Conservation (phyloP, 176 grass and related monocot genomes). For the Lolium multiflorum region DNA sequence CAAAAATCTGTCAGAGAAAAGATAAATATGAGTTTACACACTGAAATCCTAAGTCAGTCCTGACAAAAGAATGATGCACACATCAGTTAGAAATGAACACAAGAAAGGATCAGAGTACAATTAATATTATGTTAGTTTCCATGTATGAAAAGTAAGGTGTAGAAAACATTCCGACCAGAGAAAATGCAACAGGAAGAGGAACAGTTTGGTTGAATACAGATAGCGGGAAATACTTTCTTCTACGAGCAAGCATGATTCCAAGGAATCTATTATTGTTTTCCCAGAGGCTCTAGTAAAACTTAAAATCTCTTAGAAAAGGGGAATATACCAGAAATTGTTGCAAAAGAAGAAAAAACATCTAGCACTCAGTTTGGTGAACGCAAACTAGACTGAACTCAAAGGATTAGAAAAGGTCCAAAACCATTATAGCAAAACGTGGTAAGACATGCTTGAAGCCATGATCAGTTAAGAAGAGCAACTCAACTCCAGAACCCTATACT, state of each 20-base stretch:
- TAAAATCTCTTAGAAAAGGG: background rate
- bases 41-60: background rate
- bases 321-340: background rate
- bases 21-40: background rate
- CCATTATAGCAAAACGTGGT: background rate
- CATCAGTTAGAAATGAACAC: background rate
- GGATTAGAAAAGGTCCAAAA: background rate
- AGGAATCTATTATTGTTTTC: background rate
- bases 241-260: background rate
- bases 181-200: background rate
- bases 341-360: background rate
- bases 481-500: background rate
- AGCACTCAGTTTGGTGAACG: background rate
- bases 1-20: conserved; percentile 31
- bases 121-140: background rate
- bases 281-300: background rate
- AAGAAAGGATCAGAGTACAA: background rate
- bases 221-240: background rate
- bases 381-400: background rate
- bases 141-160: background rate
- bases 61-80: background rate
- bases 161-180: background rate
- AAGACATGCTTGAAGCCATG: background rate
- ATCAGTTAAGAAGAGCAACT: conserved; percentile 3
- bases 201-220: background rate